phyloP scores from a whole-genome alignment of 2,329 filamentous ascomycete genomes.

The Colletotrichum sp. region DNA sequence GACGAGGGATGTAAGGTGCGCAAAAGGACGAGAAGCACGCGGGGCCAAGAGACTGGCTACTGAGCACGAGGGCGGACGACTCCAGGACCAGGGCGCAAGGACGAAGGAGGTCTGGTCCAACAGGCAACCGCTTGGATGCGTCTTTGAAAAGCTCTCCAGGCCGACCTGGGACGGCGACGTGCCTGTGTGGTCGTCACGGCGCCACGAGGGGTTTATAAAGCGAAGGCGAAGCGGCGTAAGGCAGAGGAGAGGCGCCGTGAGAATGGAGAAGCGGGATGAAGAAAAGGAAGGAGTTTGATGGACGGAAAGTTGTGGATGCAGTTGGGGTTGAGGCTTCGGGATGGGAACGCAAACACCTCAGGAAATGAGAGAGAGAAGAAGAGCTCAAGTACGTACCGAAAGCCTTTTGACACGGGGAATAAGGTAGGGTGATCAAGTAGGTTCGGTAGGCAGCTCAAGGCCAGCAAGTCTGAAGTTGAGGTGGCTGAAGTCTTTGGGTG shows the following conservation, averaged over 20 bases:
- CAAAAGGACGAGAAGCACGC: background rate
- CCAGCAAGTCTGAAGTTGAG: background rate
- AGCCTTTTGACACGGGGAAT: background rate
- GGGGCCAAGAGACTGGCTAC: background rate
- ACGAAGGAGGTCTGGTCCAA: background rate
- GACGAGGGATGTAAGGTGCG: constrained; percentile 4
- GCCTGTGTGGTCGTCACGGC: constrained; percentile 30
- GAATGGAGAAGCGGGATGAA: background rate
- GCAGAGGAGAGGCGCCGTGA: background rate
- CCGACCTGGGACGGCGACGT: background rate
- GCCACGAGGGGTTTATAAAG: constrained; percentile 11
- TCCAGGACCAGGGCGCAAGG: background rate
- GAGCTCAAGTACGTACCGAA: background rate
- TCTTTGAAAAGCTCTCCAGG: background rate
- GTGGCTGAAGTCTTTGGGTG: background rate
- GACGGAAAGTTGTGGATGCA: background rate
- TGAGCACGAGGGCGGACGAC: background rate
- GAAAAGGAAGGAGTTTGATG: background rate
- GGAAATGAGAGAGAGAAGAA: background rate
- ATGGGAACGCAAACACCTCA: background rate
- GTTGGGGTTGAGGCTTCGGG: background rate
- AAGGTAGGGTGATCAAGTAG: background rate
- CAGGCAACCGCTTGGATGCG: background rate
- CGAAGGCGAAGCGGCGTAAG: constrained; percentile 5
- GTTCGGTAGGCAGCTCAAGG: background rate